Evolutionary conservation across 345 rosid genomes (phyloP).

Genomic region (Eucalyptus melliodora): DNA sequence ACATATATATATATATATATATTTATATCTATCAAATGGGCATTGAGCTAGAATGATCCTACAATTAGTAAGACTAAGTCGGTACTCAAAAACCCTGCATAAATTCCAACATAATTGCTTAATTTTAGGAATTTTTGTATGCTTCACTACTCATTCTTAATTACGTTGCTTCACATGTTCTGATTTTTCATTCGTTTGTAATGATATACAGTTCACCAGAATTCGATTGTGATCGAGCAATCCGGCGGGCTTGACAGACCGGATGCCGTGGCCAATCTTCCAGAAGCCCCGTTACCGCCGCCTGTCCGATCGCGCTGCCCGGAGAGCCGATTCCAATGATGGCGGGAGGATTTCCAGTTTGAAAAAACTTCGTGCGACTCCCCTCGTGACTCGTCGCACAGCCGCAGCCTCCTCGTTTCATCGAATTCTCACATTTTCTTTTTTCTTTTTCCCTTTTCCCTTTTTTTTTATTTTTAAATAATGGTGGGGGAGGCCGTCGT

Average conservation of each 20-base stretch:
- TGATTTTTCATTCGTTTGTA: fast-evolving
- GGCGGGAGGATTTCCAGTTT: not conserved
- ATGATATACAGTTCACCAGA: fast-evolving
- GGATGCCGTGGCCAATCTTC: not conserved
- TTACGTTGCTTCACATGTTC: fast-evolving
- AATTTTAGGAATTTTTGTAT: fast-evolving
- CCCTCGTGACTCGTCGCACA: not conserved
- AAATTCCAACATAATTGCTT: fast-evolving
- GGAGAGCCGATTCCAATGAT: not conserved
- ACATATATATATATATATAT: no score
- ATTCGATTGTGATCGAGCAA: fast-evolving
- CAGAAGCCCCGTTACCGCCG: fast-evolving
- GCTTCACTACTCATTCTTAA: fast-evolving
- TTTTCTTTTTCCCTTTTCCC: fast-evolving
- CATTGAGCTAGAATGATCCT: fast-evolving
- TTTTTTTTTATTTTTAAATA: not conserved
- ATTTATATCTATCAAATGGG: fast-evolving
- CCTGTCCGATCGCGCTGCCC: not conserved
- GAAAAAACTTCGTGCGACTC: not conserved
- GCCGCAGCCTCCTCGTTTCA: not conserved
- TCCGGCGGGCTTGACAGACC: fast-evolving
- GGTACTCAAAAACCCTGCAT: not conserved
- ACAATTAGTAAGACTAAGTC: not conserved
- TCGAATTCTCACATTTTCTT: not conserved
- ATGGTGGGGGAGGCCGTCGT: not conserved